Evolutionary conservation across 2,329 filamentous ascomycete genomes (phyloP), one percentile per base, ranked within the genome.

Genomic region (Curvularia sp.): DNA sequence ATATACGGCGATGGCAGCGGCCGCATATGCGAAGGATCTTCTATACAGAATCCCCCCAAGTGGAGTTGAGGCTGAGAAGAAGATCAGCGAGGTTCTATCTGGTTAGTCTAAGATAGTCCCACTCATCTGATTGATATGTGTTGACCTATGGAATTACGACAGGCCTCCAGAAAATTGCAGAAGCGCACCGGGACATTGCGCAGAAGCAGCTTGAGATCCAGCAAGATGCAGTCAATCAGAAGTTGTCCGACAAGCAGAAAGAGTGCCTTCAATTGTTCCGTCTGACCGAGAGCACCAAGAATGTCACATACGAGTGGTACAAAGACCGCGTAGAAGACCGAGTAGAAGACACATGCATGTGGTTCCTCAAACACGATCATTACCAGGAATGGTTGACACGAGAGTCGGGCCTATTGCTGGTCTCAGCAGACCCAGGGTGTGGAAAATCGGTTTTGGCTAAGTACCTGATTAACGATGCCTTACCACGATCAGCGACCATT

Each of bases 361-460:
- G 61, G 64, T 57, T 68, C 28, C 58, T 66, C 38, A 15, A 60
- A 41, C 61, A 68, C 49, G 12, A 36, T 25, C 25, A 62, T 41
- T 66, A 66, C 45, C 55, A 58, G 12, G 56, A 58, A 27, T 68
- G 64, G 65, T 34, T 49, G 41, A 52, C 55, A 41, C 52, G 58
- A 39, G 64, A 57, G 1, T 60, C 60, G 38, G 64, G 65, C 4
- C 61, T 60, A 39, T 55, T 68, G 42, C 60, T 68, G 5, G 57
- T 68, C 32, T 63, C 60, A 25, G 64, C 65, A 54, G 64, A 68
- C 34, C 65, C n/a, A n/a, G n/a, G n/a, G n/a, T n/a, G n/a, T n/a
- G n/a, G n/a, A n/a, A n/a, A n/a, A n/a, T n/a, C n/a, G n/a, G n/a
- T n/a, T n/a, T n/a, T n/a, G n/a, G n/a, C n/a, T n/a, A n/a, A n/a